A percentile compares a stretch with the other conserved stretches of the same genome.
Conservation (phyloP, 306 rosid species). For the Lagenaria siceraria region DNA sequence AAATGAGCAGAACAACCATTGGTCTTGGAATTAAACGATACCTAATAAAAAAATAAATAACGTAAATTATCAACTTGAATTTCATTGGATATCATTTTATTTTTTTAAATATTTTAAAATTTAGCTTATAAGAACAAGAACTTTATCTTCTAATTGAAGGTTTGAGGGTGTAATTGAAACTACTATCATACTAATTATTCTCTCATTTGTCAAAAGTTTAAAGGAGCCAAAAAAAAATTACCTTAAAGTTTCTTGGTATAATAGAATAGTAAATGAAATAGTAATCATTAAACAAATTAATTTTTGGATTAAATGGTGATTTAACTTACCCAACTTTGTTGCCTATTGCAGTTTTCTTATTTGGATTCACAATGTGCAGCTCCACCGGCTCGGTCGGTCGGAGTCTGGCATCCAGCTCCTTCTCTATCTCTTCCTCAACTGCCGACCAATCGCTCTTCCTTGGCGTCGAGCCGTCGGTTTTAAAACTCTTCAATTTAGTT, state of each 20-base stretch:
- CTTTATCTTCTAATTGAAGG: no score
- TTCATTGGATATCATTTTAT: no score
- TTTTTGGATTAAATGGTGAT: background rate
- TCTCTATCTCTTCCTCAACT: background rate
- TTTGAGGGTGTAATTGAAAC: no score
- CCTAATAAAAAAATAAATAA: background rate
- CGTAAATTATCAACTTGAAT: no score
- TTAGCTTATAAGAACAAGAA: no score
- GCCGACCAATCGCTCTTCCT: background rate
- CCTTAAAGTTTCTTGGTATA: no score
- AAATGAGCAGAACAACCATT: conserved; percentile 18
- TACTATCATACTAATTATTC: no score
- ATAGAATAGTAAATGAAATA: no score
- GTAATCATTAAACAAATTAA: no score
- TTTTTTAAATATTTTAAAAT: no score
- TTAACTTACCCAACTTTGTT: conserved; percentile 30
- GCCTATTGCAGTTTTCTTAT: conserved; percentile 14
- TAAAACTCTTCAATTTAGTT: background rate
- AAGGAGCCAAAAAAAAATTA: no score
- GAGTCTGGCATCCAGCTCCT: background rate
- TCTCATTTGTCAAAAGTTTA: no score
- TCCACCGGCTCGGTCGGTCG: conserved; percentile 6
- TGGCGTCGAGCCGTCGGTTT: background rate
- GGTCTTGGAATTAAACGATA: conserved; percentile 21
- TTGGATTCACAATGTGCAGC: conserved; percentile 20